Conservation (phyloP, 1,284 basidiomycete genomes). For the Phylloboletellus chloephorus region DNA sequence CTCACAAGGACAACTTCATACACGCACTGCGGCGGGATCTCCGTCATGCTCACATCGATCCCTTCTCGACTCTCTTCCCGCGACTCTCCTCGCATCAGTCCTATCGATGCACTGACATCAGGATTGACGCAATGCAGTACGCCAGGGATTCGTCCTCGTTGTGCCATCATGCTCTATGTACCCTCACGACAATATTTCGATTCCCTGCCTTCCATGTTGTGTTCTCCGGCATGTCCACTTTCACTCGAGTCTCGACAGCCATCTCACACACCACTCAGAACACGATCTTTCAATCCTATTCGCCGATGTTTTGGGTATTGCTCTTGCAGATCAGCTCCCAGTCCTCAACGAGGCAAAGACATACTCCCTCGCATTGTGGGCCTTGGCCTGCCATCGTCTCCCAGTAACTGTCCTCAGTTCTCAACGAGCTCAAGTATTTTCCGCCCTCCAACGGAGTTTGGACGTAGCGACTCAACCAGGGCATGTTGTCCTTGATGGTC, state of each 20-base stretch:
- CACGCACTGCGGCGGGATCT: slow-evolving; percentile 46
- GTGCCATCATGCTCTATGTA: slow-evolving; percentile 47
- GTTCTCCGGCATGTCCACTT: slow-evolving; percentile 48
- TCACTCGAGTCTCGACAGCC: slow-evolving; percentile 1
- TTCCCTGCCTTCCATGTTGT: slow-evolving; percentile 39
- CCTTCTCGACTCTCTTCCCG: slow-evolving; percentile 22
- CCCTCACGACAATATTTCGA: slow-evolving; percentile 44
- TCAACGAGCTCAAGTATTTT: slow-evolving; percentile 27
- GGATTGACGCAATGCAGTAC: slow-evolving; percentile 35
- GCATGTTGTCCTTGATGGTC: slow-evolving; percentile 32
- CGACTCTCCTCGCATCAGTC: slow-evolving; percentile 13
- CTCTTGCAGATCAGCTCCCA: slow-evolving; percentile 32
- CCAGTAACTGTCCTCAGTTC: slow-evolving; percentile 35
- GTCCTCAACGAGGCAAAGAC: slow-evolving; percentile 42
- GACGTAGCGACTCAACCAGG: slow-evolving; percentile 10
- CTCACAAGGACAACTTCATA: slow-evolving; percentile 31
- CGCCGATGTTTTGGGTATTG: slow-evolving; percentile 34
- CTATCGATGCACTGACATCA: slow-evolving; percentile 11
- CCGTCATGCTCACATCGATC: slow-evolving; percentile 37
- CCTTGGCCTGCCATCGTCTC: slow-evolving; percentile 44
- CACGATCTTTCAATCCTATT: slow-evolving; percentile 41
- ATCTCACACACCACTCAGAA: slow-evolving; percentile 8
- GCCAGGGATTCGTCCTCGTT: slow-evolving; percentile 40
- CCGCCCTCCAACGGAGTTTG: slow-evolving; percentile 34
- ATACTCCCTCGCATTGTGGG: slow-evolving; percentile 43